Base-by-base conservation (phyloP, 148 eudicot genomes). In the Tetragonia tetragonoides region DNA sequence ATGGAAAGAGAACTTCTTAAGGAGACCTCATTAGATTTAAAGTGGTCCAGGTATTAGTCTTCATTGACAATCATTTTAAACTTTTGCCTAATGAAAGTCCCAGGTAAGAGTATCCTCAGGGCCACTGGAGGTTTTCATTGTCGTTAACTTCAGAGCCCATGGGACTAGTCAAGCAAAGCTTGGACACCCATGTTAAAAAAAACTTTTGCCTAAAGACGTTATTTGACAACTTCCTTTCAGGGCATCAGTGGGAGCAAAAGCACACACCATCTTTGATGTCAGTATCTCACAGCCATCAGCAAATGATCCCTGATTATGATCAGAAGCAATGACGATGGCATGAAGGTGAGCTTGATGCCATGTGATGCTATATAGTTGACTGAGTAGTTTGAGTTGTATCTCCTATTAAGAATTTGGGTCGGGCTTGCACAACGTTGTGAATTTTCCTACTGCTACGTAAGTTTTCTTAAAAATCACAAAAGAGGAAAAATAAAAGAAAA, bases 401-500 rank as follows among this genome's bases (percentile, higher is more conserved):
- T 44, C 9, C 47, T 44, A 5, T 44, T 44, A 9, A 44, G 7
- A 44, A 1, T 28, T 28, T 28, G 34, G 0, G 34, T 28, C 1
- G 34, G 1, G 34, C 34, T 28, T 28, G 34, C 34, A 28, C 34
- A 54, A 54, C 5, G 59, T 17, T 54, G 59, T 15, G 15, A 54
- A 54, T 2, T 54, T 17, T 12, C 16, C 11, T 54, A 0, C 16
- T 4, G 11, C 15, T 0, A 54, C 6, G 3, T 2, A 54, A 3
- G 3, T 12, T 2, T 10, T 10, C 59, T 12, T 54, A 14, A 14
- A 9, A 2, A 54, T 10, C 4, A 57, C 17, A 20, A 20, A 57
- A 77, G 49, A 56, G n/a, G 68, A 72, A 65, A 23, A 38, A 20
- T 16, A 20, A 40, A 17, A 70, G 71, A 8, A 51, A 42, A 81